Base-by-base conservation (phyloP, 225 moss, liverwort and hornwort genomes). In the Takakia lepidozioides region DNA sequence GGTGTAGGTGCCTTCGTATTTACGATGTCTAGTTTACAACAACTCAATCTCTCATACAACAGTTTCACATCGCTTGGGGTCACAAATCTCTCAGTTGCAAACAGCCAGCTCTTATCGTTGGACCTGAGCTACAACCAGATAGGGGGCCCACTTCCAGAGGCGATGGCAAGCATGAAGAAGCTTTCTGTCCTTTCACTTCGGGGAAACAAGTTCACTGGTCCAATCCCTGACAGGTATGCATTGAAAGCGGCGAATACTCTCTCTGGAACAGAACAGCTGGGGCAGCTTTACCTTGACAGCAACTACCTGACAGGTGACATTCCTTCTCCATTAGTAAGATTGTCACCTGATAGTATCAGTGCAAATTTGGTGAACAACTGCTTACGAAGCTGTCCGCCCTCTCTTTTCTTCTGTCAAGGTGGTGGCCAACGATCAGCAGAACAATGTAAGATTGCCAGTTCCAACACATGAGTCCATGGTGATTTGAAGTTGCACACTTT, bases 41-140 rank as follows among this genome's bases (percentile, higher is more conserved):
- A 75, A 39, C 39, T 71, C 0, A 80, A 75, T 32, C 58, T 80
- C n/a, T 80, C 80, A 1, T 29, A 80, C 27, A 80, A 80, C 54
- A 28, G 39, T 1, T 75, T 80, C 35, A 29, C 61, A 0, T 43
- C 51, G 13, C 41, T 75, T 38, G 64, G 65, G 36, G 34, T 70
- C 3, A 61, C 59, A 29, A 45, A 40, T 14, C 19, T 55, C 3
- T 36, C 54, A 21, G 58, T 46, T 15, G 38, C 38, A 11, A 51
- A 49, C 13, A 80, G 80, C 22, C 67, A 64, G 68, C 50, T 80
- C 0, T 2, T 80, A 44, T 61, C 71, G 5, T 46, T 80, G 43
- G 80, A 80, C 41, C n/a, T 80, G 57, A 80, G 80, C 71, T 58
- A 48, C 68, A 80, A 80, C 20, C 46, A 18, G 6, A 71, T 80